Evolutionary conservation across 140 eudicot genomes (phyloP), one percentile per base, ranked within the genome.

Genomic region (Oenanthe javanica): DNA sequence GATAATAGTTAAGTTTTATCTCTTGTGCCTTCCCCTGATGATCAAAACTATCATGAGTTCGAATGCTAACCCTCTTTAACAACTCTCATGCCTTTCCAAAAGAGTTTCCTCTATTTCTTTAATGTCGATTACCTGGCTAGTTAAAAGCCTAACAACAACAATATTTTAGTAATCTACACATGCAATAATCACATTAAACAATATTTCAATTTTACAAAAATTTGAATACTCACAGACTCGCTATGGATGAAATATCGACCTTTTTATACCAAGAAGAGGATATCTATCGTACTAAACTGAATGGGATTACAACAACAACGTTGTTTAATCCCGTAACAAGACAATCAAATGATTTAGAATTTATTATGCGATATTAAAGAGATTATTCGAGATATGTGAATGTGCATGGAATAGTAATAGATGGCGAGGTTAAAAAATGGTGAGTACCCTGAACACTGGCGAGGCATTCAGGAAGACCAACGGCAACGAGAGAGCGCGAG

Each of bases 401-500:
- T 36, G 40, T 36, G 40, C 40, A 36, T 36, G 40, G 40, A 36
- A 36, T 36, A 36, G 40, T 36, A 36, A 36, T 36, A 36, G 2
- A 36, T 36, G 40, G 40, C 2, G 40, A 36, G 40, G 40, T 36
- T 36, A 36, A 50, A 25, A 13, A 10, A 43, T 2, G 55, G 14
- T 9, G 55, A 38, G 13, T 84, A 87, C 96, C 94, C 97, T 90
- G 96, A 93, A 91, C 87, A 91, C 93, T 89, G 94, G 93, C 87
- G 94, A 93, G 97, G 97, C 94, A 91, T 93, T 89, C 98, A 93
- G 98, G 97, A 89, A 84, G 83, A 87, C 90, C 84, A 77, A 85
- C 88, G 81, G 90, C 90, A 85, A 89, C 86, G 86, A 86, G 88
- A 85, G 92, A 87, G 91, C 88, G 94, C 90, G 96, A 86, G 94